Conservation (phyloP, 805 yeast species). For the Zygosaccharomyces bailii region DNA sequence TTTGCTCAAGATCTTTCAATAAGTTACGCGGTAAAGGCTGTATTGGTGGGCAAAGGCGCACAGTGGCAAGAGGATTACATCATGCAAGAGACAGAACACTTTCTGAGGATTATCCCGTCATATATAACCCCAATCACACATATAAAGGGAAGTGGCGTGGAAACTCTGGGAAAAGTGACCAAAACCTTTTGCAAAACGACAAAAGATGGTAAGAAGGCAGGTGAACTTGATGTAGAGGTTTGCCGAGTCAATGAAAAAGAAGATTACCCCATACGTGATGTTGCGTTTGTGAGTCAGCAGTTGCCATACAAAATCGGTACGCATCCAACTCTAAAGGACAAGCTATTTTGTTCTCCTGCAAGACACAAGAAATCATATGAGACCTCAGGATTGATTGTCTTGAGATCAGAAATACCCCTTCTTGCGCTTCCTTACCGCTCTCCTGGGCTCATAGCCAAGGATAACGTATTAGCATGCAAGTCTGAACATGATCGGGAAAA, state of each 20-base stretch:
- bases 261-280: too few species aligned
- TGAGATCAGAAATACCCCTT: slow-evolving; percentile 30
- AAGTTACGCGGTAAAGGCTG: slow-evolving; percentile 51
- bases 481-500: slow-evolving; percentile 34
- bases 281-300: not conserved
- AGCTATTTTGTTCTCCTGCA: not conserved
- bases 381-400: slow-evolving; percentile 30
- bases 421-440: slow-evolving; percentile 36
- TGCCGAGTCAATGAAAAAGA: too few species aligned
- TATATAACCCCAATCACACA: slow-evolving; percentile 6
- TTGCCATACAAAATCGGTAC: not conserved
- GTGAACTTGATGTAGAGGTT: not conserved
- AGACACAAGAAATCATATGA: not conserved
- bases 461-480: slow-evolving; percentile 31
- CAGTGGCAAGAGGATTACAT: slow-evolving; percentile 22
- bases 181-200: not conserved
- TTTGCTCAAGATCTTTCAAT: slow-evolving; percentile 40
- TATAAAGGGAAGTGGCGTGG: not conserved
- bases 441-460: slow-evolving; percentile 35
- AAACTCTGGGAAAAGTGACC: not conserved
- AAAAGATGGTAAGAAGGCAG: not conserved
- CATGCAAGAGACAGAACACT: slow-evolving; percentile 22
- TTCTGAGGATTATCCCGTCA: slow-evolving; percentile 33
- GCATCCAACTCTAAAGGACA: not conserved
- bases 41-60: slow-evolving; percentile 45